These are phyloP conservation scores for Termitomyces sp. DNA, from an alignment of 768 basidiomycete genomes.

Conservation along the genomic window DNA sequence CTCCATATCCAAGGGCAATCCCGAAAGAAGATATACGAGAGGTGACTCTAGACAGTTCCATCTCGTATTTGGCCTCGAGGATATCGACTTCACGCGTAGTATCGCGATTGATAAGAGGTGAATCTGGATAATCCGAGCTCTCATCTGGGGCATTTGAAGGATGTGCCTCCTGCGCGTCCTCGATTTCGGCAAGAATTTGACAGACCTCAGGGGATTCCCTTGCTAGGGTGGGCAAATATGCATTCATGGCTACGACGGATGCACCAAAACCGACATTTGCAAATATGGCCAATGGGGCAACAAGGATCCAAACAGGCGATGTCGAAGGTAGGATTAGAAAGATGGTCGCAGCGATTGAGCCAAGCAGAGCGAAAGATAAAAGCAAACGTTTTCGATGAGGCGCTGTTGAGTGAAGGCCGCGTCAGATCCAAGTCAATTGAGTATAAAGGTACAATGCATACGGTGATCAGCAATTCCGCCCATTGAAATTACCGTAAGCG, in stretches of 20 bases:
- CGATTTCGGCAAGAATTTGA: conserved; percentile 31
- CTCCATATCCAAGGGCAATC: conserved; percentile 81
- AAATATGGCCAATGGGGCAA: conserved; percentile 64
- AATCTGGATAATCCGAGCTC: conserved; percentile 24
- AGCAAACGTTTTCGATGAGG: conserved; percentile 79
- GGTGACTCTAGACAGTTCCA: conserved; percentile 64
- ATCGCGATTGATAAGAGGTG: conserved; percentile 34
- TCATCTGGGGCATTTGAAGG: conserved; percentile 9
- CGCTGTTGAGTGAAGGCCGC: conserved; percentile 22
- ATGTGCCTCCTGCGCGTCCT: conserved; percentile 15
- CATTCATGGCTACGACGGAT: conserved; percentile 85
- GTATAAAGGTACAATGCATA: conserved; percentile 32
- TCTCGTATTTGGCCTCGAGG: conserved; percentile 44
- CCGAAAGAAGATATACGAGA: conserved; percentile 83
- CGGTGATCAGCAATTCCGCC: conserved; percentile 89
- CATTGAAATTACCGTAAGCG: conserved; percentile 93
- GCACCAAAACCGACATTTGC: conserved; percentile 89
- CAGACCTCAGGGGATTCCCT: conserved; percentile 60
- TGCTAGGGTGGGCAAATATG: conserved; percentile 78
- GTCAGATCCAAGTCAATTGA: not conserved
- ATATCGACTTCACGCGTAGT: conserved; percentile 14
- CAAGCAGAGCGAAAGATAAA: conserved; percentile 67
- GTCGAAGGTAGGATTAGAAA: conserved; percentile 75
- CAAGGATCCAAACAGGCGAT: conserved; percentile 65
- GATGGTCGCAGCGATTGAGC: conserved; percentile 60